A percentile compares a stretch with the other conserved stretches of the same genome.
These are phyloP conservation scores for Pelargonium australe DNA, from an alignment of 441 rosid genomes.

Conservation along the genomic window DNA sequence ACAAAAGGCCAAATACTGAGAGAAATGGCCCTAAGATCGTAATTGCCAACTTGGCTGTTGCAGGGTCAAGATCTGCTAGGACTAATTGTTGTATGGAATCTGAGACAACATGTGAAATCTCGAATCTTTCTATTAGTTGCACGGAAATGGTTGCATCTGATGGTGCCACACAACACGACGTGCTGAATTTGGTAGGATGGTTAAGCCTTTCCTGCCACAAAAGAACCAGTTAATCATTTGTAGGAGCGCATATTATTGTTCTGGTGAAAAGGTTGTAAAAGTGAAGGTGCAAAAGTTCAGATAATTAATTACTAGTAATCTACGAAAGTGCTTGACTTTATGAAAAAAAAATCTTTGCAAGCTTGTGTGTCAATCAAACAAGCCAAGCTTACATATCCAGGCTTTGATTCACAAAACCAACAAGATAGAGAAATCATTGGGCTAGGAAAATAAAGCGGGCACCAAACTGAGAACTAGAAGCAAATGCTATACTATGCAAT, in stretches of 20 bases:
- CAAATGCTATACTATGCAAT: no score
- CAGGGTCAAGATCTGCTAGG: constrained; percentile 65
- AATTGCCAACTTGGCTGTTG: constrained; percentile 64
- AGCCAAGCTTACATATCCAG: background rate
- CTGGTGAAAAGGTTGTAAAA: background rate
- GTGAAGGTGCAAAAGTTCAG: background rate
- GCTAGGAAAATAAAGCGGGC: no score
- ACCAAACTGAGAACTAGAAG: no score
- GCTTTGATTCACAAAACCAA: no score
- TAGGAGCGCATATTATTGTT: background rate
- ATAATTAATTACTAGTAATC: background rate
- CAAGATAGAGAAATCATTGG: no score
- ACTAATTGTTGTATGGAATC: constrained; percentile 25
- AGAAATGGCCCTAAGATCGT: constrained; percentile 63
- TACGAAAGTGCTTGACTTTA: background rate
- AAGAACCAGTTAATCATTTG: constrained; percentile 9
- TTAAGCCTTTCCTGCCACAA: constrained; percentile 30
- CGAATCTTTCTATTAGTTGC: background rate
- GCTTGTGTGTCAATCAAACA: background rate
- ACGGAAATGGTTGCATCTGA: constrained; percentile 14
- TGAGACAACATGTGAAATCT: constrained; percentile 16
- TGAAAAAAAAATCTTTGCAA: no score
- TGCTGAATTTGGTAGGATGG: constrained; percentile 16
- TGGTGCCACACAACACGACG: constrained; percentile 16
- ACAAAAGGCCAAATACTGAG: constrained; percentile 65